Evolutionary conservation across 306 rosid species (phyloP), one percentile per base, ranked within the genome.

Genomic region (Rubus idaeus): DNA sequence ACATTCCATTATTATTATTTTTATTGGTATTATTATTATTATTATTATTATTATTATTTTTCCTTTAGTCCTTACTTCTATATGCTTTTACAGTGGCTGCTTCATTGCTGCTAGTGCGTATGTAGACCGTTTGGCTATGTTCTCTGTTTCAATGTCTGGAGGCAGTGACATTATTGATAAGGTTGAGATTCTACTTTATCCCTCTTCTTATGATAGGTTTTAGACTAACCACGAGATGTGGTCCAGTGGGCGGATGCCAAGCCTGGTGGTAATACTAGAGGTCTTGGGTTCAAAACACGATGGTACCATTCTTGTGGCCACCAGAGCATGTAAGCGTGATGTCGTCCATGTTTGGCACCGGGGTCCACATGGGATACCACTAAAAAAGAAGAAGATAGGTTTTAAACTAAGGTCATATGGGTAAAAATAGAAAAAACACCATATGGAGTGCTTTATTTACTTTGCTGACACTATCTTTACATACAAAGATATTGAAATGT

Each of bases 31-130:
- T 30, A 30, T 30, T 30, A 30, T 30, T 30, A 30, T 30, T 30
- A 30, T 30, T 30, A 30, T 30, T 30, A 30, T 30, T 30, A 30
- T 30, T 30, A 30, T 30, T 30, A 30, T 30, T 30, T 30, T 81
- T 65, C 77, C 58, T 41, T 7, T 62, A 16, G n/a, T 51, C 46
- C 68, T 84, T 76, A 81, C 62, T 69, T 74, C 8, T 21, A 77
- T 83, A 73, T 76, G 82, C 78, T 82, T 87, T 68, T 89, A 63
- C 93, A 92, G 97, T 86, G 98, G 98, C 87, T 90, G 96, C 86
- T 94, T 88, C 85, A 83, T 94, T 79, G 98, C 98, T 85, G 88
- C 83, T 73, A 90, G 98, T 79, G 96, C 96, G 69, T 94, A 88
- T 81, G 96, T 89, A 83, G 87, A 87, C 85, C 89, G 82, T 53